A percentile compares a stretch with the other conserved stretches of the same genome.
phyloP scores from a whole-genome alignment of 1,284 basidiomycete species.

The Tilletiaria anomala region DNA sequence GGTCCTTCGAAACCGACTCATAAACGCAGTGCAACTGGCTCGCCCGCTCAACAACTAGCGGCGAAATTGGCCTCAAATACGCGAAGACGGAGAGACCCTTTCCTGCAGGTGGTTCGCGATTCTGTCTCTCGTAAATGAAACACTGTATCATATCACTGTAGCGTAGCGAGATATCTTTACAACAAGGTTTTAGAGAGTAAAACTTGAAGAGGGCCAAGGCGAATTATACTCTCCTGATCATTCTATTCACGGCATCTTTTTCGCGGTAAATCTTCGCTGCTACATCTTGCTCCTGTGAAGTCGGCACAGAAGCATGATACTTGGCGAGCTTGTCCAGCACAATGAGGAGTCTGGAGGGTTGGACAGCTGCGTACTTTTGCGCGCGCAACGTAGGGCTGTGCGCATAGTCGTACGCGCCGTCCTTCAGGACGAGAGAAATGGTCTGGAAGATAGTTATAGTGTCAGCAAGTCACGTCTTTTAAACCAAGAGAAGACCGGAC shows the following conservation, averaged over 20 bases:
- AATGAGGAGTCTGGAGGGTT: slow-evolving; percentile 6
- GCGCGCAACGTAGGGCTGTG: slow-evolving; percentile 2
- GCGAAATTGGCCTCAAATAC: too few species aligned
- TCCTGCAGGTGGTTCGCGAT: too few species aligned
- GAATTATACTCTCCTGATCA: too few species aligned
- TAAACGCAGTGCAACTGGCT: too few species aligned
- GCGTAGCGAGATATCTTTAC: too few species aligned
- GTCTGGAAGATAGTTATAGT: slow-evolving; percentile 45
- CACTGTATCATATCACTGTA: too few species aligned
- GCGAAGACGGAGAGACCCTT: too few species aligned
- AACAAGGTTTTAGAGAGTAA: too few species aligned
- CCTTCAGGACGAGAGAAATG: slow-evolving; percentile 60
- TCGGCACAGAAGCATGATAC: slow-evolving; percentile 6
- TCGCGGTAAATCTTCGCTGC: neutral
- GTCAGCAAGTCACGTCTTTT: neutral
- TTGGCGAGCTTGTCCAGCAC: slow-evolving; percentile 13
- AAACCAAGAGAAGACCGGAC: neutral
- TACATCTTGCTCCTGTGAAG: neutral
- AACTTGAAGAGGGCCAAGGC: too few species aligned
- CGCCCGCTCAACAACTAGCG: too few species aligned
- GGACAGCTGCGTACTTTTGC: slow-evolving; percentile 5
- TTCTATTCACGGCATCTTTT: neutral
- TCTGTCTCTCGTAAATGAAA: too few species aligned
- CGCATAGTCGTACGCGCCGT: slow-evolving; percentile 67
- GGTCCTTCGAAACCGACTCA: too few species aligned